Evolutionary conservation across 179 eudicot species (phyloP).

Genomic region (Patellifolia procumbens): DNA sequence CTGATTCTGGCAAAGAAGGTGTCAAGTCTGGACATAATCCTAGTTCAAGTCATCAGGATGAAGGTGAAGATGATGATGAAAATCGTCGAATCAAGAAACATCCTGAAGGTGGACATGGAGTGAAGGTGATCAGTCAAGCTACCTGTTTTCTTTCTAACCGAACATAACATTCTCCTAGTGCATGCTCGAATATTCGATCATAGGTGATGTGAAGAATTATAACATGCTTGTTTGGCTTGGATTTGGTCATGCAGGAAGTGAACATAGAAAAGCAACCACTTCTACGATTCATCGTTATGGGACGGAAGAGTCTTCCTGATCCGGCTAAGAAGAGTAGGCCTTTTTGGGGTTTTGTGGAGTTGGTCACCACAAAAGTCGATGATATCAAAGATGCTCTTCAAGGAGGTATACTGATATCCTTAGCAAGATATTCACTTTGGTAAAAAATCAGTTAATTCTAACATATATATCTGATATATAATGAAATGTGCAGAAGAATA

Average conservation of each 20-base stretch:
- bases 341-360: constrained; percentile 74
- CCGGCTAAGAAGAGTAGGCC: constrained; percentile 50
- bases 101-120: constrained; percentile 48
- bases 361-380: constrained; percentile 60
- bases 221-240: neutral
- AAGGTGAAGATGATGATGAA: constrained; percentile 18
- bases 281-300: constrained; percentile 62
- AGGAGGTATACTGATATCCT: constrained; percentile 64
- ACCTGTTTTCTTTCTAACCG: neutral
- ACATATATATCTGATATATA: neutral
- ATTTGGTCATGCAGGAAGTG: constrained; percentile 42
- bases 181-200: neutral
- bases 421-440: too few species aligned
- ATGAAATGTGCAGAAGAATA: constrained; percentile 46
- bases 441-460: neutral
- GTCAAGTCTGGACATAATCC: constrained; percentile 24
- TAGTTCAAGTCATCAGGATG: constrained; percentile 22
- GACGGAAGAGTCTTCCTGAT: constrained; percentile 68
- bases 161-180: too few species aligned
- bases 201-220: neutral
- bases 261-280: constrained; percentile 54
- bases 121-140: constrained; percentile 22
- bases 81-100: constrained; percentile 21
- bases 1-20: constrained; percentile 56
- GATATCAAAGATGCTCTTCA: constrained; percentile 53